These are phyloP conservation scores for Ceratobasidium sp. DNA, from an alignment of 1,284 basidiomycete species.

Conservation along the genomic window DNA sequence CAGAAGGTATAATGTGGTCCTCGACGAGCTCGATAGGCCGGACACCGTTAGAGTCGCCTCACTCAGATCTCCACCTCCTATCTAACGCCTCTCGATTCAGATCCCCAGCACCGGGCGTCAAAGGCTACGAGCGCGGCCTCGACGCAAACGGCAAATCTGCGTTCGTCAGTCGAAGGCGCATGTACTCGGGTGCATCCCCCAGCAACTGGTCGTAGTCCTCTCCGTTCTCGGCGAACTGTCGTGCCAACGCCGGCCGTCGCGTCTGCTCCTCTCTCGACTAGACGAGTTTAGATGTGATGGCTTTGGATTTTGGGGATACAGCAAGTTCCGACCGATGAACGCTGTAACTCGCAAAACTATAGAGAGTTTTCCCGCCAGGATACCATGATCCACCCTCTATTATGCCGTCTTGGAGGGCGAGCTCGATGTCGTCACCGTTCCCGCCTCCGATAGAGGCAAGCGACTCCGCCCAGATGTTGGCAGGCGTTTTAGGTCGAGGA, in stretches of 20 bases:
- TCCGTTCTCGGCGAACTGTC: constrained; percentile 13
- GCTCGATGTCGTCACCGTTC: constrained; percentile 11
- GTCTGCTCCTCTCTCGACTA: not conserved
- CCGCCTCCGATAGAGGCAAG: constrained; percentile 23
- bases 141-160: not conserved
- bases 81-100: constrained; percentile 30
- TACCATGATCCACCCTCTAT: constrained; percentile 25
- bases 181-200: no score
- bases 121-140: not conserved
- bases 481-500: constrained; percentile 2
- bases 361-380: not conserved
- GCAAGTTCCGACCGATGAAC: not conserved
- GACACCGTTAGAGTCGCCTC: constrained; percentile 7
- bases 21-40: constrained; percentile 15
- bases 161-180: not conserved
- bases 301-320: not conserved
- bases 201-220: no score
- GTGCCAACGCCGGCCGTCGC: not conserved
- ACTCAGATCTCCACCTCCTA: constrained; percentile 15
- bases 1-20: not conserved
- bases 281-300: not conserved
- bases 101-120: constrained; percentile 6
- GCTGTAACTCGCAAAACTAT: not conserved
- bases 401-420: constrained; percentile 29
- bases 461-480: constrained; percentile 6